Base-by-base conservation (phyloP, 805 yeast species). In the Metschnikowia santaceciliae region DNA sequence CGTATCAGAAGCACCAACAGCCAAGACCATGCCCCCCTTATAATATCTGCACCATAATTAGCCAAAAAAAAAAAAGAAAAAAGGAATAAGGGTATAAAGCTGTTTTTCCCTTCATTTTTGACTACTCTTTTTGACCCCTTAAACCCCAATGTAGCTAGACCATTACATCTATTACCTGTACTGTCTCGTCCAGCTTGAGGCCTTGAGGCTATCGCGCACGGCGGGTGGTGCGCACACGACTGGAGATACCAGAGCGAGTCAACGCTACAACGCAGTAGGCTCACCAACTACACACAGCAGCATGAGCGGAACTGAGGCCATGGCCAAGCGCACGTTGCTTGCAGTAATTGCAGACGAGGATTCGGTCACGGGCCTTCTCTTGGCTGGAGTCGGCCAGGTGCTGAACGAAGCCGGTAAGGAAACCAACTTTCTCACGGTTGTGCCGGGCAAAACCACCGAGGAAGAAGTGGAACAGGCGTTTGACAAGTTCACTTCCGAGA, bases 341-440 rank as follows among this genome's bases (percentile, higher is more conserved):
- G 98, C 97, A 11, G 96, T 91, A 37, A 90, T 94, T 63, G 99
- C 97, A 15, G 99, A 94, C 64, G 99, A 94, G 72, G 98, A 94
- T 65, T 87, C 98, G 20, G 91, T 94, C 53, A 94, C 99, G 1
- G 99, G 99, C 3, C 81, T 94, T 77, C 76, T 94, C 34, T 78
- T 94, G 52, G 99, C 99, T 1, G 99, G 99, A 30, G 83, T 89
- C 52, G 99, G 99, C 23, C 96, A 92, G 64, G 84, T 90, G 19
- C 77, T 80, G 30, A 72, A 71, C 54, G 84, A 80, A 54, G 70
- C 76, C 23, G 82, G 82, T 17, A 80, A 79, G 61, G 84, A 80
- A 58, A 84, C 89, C 73, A 94, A 94, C 76, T 94, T 94, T 69
- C 80, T 85, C 47, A 88, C 85, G 32, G 92, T 87, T 47, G 60